phyloP scores from a whole-genome alignment of 2,329 filamentous ascomycete genomes.

The Cryphonectria japonica region DNA sequence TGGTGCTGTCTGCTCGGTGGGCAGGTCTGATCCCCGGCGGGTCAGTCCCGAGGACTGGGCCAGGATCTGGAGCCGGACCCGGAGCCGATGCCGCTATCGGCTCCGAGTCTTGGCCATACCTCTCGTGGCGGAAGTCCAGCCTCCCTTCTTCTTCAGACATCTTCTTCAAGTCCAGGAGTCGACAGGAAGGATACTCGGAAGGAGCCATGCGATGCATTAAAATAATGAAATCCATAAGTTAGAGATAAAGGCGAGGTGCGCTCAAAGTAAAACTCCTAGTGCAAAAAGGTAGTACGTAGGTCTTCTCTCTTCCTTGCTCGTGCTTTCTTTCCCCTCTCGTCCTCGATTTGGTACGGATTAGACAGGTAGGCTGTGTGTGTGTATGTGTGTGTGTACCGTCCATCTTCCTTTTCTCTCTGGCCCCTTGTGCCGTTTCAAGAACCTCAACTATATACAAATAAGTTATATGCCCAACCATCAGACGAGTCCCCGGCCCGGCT shows the following conservation, averaged over 20 bases:
- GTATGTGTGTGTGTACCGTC: no score
- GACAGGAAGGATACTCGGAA: not conserved
- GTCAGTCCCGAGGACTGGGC: not conserved
- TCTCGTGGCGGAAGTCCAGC: not conserved
- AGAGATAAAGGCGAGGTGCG: not conserved
- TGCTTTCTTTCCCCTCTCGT: no score
- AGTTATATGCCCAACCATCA: not conserved
- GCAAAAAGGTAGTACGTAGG: no score
- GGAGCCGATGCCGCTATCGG: not conserved
- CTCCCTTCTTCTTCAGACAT: not conserved
- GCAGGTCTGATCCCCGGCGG: not conserved
- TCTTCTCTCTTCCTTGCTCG: no score
- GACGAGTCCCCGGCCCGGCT: not conserved
- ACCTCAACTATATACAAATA: slow-evolving; percentile 4
- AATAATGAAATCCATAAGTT: not conserved
- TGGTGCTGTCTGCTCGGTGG: not conserved
- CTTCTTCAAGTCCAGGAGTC: not conserved
- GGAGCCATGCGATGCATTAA: not conserved
- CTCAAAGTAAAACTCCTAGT: not conserved
- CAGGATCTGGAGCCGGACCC: not conserved
- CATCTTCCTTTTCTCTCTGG: no score
- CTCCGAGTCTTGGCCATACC: not conserved
- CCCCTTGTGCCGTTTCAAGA: not conserved
- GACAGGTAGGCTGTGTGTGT: no score
- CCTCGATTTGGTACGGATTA: not conserved